Conservation (phyloP, 2,329 filamentous ascomycete species). For the Sodiomyces alkalinus region DNA sequence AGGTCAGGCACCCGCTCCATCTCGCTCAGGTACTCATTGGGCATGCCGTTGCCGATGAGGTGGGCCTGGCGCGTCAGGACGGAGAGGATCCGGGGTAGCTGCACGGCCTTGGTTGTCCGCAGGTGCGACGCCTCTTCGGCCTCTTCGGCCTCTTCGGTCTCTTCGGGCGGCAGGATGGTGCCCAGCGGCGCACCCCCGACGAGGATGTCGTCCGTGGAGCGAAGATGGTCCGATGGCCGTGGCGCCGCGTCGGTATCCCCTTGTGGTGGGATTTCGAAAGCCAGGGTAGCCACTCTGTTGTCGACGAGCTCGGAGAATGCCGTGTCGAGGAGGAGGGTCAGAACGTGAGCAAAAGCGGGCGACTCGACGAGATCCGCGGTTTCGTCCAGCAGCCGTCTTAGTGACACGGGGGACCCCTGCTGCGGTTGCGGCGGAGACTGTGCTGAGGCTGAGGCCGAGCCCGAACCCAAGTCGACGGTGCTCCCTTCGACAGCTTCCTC, state of each 20-base stretch:
- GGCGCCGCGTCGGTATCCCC: slow-evolving; percentile 6
- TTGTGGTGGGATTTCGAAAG: slow-evolving; percentile 48
- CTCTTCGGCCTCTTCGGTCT: slow-evolving; percentile 44
- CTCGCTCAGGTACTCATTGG: slow-evolving; percentile 53
- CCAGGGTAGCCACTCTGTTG: slow-evolving; percentile 60
- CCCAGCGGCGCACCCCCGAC: slow-evolving; percentile 73
- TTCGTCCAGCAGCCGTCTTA: slow-evolving; percentile 82
- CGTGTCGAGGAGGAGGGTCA: slow-evolving; percentile 73
- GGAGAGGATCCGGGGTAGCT: slow-evolving; percentile 75
- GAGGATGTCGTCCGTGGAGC: slow-evolving; percentile 78
- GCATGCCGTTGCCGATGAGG: slow-evolving; percentile 65
- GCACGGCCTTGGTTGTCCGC: slow-evolving; percentile 40
- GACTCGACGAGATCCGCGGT: slow-evolving; percentile 93
- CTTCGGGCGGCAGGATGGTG: slow-evolving; percentile 62
- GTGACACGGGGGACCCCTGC: slow-evolving; percentile 40
- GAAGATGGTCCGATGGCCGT: slow-evolving; percentile 41
- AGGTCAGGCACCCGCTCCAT: slow-evolving; percentile 66
- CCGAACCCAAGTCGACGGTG: slow-evolving; percentile 17
- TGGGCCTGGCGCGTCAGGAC: slow-evolving; percentile 86
- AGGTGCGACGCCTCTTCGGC: slow-evolving; percentile 13
- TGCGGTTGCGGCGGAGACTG: no score
- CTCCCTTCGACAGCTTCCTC: slow-evolving; percentile 24
- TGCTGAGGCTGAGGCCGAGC: slow-evolving; percentile 22
- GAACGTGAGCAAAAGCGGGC: slow-evolving; percentile 73
- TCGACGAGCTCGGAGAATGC: slow-evolving; percentile 77